A percentile compares a stretch with the other conserved stretches of the same genome.
Conservation (phyloP, 2,329 filamentous ascomycete genomes). For the Drechslerella dactyloides region DNA sequence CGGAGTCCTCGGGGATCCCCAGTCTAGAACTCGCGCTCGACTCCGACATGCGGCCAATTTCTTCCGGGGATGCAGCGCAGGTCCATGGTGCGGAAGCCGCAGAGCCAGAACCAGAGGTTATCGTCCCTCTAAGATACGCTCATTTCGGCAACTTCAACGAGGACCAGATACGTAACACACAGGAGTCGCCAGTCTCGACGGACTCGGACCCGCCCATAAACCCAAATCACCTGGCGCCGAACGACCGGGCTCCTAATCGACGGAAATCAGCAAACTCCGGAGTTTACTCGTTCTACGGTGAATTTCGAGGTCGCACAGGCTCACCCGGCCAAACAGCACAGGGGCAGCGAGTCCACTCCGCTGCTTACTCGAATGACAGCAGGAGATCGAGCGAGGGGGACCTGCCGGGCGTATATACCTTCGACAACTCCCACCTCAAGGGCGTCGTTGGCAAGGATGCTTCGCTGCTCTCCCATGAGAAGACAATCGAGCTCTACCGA, state of each 20-base stretch:
- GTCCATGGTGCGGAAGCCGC: constrained; percentile 5
- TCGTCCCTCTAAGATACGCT: constrained; percentile 45
- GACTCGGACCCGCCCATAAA: constrained; percentile 61
- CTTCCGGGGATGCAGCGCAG: constrained; percentile 20
- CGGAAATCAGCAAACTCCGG: constrained; percentile 34
- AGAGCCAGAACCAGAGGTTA: constrained; percentile 31
- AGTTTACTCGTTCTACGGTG: constrained; percentile 49
- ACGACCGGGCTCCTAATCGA: constrained; percentile 46
- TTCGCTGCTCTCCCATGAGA: constrained; percentile 84
- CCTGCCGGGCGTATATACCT: constrained; percentile 65
- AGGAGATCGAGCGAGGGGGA: constrained; percentile 68
- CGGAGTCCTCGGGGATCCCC: constrained; percentile 34
- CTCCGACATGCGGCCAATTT: constrained; percentile 24
- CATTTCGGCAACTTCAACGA: constrained; percentile 47
- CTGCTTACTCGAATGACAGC: constrained; percentile 55
- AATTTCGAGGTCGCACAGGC: constrained; percentile 47
- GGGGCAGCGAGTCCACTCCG: constrained; percentile 50
- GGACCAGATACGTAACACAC: constrained; percentile 45
- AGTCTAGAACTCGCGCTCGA: constrained; percentile 35
- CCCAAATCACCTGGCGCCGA: constrained; percentile 48
- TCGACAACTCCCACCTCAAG: constrained; percentile 83
- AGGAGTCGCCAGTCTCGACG: constrained; percentile 64
- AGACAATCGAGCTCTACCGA: constrained; percentile 97
- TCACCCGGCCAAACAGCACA: constrained; percentile 41
- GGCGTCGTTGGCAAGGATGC: constrained; percentile 84